A percentile compares a stretch with the other conserved stretches of the same genome.
Conservation (phyloP, 441 rosid genomes). For the Biscutella laevigata region DNA sequence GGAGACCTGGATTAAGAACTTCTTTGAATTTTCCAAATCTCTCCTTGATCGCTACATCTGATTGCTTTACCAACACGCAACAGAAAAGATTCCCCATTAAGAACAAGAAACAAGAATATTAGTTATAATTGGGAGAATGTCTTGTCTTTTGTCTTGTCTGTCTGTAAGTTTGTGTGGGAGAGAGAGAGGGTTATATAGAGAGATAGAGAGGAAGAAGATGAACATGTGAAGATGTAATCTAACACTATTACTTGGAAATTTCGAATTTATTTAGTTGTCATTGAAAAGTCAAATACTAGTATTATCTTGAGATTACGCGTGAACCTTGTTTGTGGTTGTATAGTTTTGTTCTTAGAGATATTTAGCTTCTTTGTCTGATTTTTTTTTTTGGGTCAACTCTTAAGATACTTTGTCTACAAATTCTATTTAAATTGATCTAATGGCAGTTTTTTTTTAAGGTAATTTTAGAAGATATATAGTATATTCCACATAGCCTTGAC, state of each 20-base stretch:
- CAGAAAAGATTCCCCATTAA: constrained; percentile 66
- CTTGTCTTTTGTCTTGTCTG: neutral
- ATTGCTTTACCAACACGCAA: constrained; percentile 73
- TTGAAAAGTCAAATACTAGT: constrained; percentile 14
- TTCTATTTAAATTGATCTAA: too few species aligned
- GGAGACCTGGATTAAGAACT: constrained; percentile 77
- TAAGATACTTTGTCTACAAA: too few species aligned
- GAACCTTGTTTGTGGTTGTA: too few species aligned
- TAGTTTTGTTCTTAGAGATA: too few species aligned
- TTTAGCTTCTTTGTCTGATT: too few species aligned
- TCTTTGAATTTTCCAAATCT: constrained; percentile 70
- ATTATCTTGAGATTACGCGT: too few species aligned
- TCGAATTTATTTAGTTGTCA: neutral
- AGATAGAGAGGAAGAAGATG: neutral
- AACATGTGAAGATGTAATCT: constrained; percentile 21
- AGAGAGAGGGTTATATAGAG: constrained; percentile 12
- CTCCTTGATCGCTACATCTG: constrained; percentile 68
- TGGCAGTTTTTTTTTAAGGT: too few species aligned
- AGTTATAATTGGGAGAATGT: neutral
- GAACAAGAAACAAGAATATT: neutral
- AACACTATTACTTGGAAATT: constrained; percentile 9
- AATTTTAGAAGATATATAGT: too few species aligned
- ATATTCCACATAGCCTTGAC: too few species aligned
- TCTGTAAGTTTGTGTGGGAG: constrained; percentile 12
- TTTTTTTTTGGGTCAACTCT: too few species aligned